phyloP scores from a whole-genome alignment of 371 early-diverging fungal species.

The Circinella minor region DNA sequence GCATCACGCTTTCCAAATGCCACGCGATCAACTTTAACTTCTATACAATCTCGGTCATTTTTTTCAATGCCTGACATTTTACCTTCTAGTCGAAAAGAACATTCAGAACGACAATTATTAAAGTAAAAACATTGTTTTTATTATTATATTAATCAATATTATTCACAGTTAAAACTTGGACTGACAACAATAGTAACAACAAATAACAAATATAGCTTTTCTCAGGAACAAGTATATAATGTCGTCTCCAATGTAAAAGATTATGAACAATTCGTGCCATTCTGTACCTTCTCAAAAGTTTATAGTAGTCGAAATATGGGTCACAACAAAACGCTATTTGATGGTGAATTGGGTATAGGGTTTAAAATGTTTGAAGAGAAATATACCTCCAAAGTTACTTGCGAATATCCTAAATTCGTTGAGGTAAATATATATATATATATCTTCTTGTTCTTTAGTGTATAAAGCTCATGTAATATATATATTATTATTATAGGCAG shows the following conservation, averaged over 20 bases:
- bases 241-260: slow-evolving; percentile 79
- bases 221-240: slow-evolving; percentile 74
- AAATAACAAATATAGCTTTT: slow-evolving; percentile 50
- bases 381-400: slow-evolving; percentile 79
- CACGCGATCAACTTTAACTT: background rate
- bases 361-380: slow-evolving; percentile 75
- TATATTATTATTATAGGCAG: slow-evolving; percentile 46
- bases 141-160: no score
- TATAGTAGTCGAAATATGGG: slow-evolving; percentile 36
- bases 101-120: slow-evolving; percentile 35
- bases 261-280: slow-evolving; percentile 81
- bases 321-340: slow-evolving; percentile 35
- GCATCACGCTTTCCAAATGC: slow-evolving; percentile 3
- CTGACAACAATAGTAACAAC: background rate
- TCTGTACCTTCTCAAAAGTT: slow-evolving; percentile 71
- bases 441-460: background rate
- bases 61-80: slow-evolving; percentile 12
- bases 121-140: slow-evolving; percentile 23
- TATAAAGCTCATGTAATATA: background rate
- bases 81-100: slow-evolving; percentile 28
- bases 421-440: slow-evolving; percentile 33
- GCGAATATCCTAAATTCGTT: slow-evolving; percentile 58
- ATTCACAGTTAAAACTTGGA: background rate
- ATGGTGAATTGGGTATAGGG: slow-evolving; percentile 79
- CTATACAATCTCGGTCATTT: slow-evolving; percentile 3